A percentile compares a stretch with the other conserved stretches of the same genome.
These are phyloP conservation scores for Infundibulicybe gibba DNA, from an alignment of 768 basidiomycete species.

Conservation along the genomic window DNA sequence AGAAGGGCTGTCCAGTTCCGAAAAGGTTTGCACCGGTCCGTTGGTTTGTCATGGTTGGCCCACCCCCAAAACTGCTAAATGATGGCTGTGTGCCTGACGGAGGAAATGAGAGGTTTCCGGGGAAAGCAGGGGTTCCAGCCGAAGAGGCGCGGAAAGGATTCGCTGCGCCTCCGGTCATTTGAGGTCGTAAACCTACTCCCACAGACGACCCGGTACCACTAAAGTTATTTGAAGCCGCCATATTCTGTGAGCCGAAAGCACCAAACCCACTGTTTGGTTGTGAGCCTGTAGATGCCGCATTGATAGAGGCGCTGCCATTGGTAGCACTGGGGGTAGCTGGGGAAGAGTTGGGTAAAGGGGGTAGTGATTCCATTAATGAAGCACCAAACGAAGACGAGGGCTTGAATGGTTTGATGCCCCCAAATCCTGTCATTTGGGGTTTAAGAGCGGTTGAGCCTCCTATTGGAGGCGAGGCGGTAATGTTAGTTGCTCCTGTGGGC, in stretches of 20 bases:
- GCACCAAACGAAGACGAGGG: conserved; percentile 80
- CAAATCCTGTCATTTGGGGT: conserved; percentile 48
- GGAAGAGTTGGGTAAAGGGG: conserved; percentile 63
- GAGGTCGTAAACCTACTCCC: conserved; percentile 56
- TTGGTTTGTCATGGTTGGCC: no score
- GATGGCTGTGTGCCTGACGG: background rate
- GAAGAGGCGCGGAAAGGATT: conserved; percentile 58
- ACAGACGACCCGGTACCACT: conserved; percentile 28
- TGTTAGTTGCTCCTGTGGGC: conserved; percentile 39
- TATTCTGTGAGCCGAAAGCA: conserved; percentile 32
- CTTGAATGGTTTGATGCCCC: conserved; percentile 77
- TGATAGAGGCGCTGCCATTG: conserved; percentile 19
- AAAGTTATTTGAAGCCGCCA: conserved; percentile 36
- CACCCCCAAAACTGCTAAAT: no score
- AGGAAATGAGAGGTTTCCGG: conserved; percentile 1
- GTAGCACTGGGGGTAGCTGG: conserved; percentile 40
- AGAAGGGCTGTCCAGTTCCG: conserved; percentile 15
- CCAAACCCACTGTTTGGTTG: conserved; percentile 16
- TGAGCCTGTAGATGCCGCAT: conserved; percentile 8
- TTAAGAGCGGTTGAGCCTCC: conserved; percentile 30
- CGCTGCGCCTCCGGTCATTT: conserved; percentile 56
- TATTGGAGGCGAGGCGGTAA: conserved; percentile 20
- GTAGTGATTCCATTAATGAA: conserved; percentile 67
- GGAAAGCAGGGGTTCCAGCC: conserved; percentile 5
- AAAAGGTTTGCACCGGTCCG: conserved; percentile 8